Percentiles rank a stretch among this genome's conserved stretches.
These are phyloP conservation scores for Pleurotus giganteus DNA, from an alignment of 768 basidiomycete genomes.

Conservation along the genomic window DNA sequence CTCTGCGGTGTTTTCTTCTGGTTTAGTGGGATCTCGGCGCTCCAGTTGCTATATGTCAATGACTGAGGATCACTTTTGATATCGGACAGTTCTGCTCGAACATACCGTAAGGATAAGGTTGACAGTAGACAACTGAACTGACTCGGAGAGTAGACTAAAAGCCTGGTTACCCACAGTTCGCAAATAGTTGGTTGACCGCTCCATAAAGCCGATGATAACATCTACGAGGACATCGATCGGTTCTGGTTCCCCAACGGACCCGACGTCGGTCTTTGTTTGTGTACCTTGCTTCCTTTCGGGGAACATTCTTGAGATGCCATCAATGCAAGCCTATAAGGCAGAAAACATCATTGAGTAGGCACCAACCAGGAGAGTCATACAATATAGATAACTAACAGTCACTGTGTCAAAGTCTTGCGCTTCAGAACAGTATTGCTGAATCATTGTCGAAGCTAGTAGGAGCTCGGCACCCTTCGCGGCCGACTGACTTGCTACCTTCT, in stretches of 20 bases:
- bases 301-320: constrained; percentile 58
- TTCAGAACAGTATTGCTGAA: constrained; percentile 70
- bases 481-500: constrained; percentile 27
- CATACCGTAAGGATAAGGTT: constrained; percentile 81
- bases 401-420: constrained; percentile 37
- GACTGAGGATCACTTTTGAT: background rate
- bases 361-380: no score
- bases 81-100: constrained; percentile 15
- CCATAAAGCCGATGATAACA: constrained; percentile 85
- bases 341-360: no score
- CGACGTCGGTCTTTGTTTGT: constrained; percentile 32
- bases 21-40: constrained; percentile 49
- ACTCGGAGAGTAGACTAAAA: constrained; percentile 69
- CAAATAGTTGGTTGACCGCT: constrained; percentile 78
- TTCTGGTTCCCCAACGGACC: constrained; percentile 40
- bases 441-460: constrained; percentile 63
- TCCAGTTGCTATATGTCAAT: constrained; percentile 73
- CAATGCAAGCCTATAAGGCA: constrained; percentile 52
- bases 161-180: constrained; percentile 78
- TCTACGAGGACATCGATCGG: constrained; percentile 88
- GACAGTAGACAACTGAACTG: constrained; percentile 66
- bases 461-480: constrained; percentile 68
- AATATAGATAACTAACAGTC: background rate
- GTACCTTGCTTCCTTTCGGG: constrained; percentile 35
- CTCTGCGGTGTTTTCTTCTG: constrained; percentile 31